A percentile compares a stretch with the other conserved stretches of the same genome.
These are phyloP conservation scores for Auricularia heimuer DNA, from an alignment of 768 basidiomycete species.

Conservation along the genomic window DNA sequence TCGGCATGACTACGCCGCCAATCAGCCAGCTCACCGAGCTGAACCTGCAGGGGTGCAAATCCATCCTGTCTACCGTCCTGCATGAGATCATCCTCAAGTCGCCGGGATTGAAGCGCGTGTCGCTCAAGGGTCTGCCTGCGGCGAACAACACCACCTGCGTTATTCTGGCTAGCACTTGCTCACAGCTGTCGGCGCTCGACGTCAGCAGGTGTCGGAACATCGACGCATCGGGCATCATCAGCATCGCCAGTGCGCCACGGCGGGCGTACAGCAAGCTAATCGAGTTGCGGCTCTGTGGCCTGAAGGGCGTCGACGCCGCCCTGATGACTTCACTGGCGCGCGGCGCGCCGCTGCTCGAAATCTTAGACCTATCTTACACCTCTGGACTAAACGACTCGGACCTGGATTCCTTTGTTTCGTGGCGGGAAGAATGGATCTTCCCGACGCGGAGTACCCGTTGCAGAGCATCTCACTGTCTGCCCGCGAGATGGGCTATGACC, in stretches of 20 bases:
- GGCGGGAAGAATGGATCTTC: slow-evolving; percentile 19
- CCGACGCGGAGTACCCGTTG: slow-evolving; percentile 26
- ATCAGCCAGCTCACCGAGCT: slow-evolving; percentile 58
- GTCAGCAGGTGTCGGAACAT: slow-evolving; percentile 63
- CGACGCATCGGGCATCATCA: slow-evolving; percentile 24
- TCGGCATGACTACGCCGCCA: not conserved
- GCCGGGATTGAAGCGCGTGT: slow-evolving; percentile 45
- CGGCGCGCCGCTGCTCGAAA: slow-evolving; percentile 62
- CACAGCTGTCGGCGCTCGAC: slow-evolving; percentile 49
- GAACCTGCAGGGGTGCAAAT: slow-evolving; percentile 63
- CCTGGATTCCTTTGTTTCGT: slow-evolving; percentile 54
- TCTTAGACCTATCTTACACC: slow-evolving; percentile 71
- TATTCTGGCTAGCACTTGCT: slow-evolving; percentile 50
- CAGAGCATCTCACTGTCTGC: slow-evolving; percentile 31
- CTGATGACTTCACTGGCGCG: slow-evolving; percentile 58
- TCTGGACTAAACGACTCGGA: slow-evolving; percentile 65
- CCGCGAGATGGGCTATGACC: slow-evolving; percentile 55
- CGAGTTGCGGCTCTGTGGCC: slow-evolving; percentile 56
- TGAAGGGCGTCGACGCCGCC: slow-evolving; percentile 50
- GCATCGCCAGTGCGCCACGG: slow-evolving; percentile 31
- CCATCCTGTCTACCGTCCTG: slow-evolving; percentile 55
- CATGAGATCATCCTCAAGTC: slow-evolving; percentile 61
- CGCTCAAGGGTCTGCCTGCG: slow-evolving; percentile 54
- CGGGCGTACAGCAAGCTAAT: slow-evolving; percentile 27
- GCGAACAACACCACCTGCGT: slow-evolving; percentile 71